Evolutionary conservation across 2,329 filamentous ascomycete species (phyloP).

Genomic region (Boeremia exigua): DNA sequence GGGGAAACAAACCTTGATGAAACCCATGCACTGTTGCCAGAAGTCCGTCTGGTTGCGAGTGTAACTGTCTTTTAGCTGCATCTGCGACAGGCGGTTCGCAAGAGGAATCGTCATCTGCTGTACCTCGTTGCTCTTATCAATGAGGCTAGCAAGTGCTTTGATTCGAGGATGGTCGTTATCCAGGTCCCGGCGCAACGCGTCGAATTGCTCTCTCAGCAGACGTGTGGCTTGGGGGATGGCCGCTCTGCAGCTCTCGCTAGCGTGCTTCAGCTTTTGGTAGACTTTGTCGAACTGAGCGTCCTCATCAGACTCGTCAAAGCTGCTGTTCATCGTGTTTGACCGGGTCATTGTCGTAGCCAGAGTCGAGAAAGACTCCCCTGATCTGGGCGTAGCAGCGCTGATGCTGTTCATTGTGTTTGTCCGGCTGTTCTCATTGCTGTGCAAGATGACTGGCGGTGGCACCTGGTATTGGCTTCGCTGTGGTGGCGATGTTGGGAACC

Average conservation of each 20-base stretch:
- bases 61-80: conserved; percentile 85
- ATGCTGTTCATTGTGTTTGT: conserved; percentile 60
- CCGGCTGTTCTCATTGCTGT: conserved; percentile 57
- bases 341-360: conserved; percentile 54
- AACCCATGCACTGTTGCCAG: conserved; percentile 75
- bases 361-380: conserved; percentile 78
- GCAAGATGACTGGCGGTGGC: conserved; percentile 50
- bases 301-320: conserved; percentile 70
- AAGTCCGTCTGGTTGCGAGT: conserved; percentile 69
- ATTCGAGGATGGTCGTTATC: conserved; percentile 44
- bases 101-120: conserved; percentile 77
- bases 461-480: conserved; percentile 42
- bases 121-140: conserved; percentile 72
- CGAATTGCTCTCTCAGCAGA: conserved; percentile 37
- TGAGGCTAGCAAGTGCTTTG: conserved; percentile 61
- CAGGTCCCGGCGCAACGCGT: conserved; percentile 37
- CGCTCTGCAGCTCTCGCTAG: conserved; percentile 74
- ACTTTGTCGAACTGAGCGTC: conserved; percentile 83
- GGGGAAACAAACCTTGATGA: conserved; percentile 60
- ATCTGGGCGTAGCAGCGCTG: conserved; percentile 71
- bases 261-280: conserved; percentile 75
- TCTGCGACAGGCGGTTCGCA: conserved; percentile 73
- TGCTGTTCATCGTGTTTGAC: conserved; percentile 62
- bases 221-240: conserved; percentile 64
- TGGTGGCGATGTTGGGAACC: conserved; percentile 42